Evolutionary conservation across 768 basidiomycete species (phyloP).

Genomic region (Suillus variegatus): DNA sequence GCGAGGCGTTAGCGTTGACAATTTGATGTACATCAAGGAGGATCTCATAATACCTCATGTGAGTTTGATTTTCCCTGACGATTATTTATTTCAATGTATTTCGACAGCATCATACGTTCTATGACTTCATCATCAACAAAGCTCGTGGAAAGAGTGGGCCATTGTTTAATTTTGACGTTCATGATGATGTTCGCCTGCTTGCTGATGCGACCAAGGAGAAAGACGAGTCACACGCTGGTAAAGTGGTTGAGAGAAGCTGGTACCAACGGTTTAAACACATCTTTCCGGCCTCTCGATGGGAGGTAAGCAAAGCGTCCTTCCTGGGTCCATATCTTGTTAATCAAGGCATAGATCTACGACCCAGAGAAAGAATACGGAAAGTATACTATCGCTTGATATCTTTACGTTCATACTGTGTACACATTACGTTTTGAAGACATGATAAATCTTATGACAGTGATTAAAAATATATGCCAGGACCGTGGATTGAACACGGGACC

Average conservation of each 20-base stretch:
- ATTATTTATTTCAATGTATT: slow-evolving; percentile 8
- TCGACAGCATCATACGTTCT: slow-evolving; percentile 93
- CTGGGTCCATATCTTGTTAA: slow-evolving; percentile 8
- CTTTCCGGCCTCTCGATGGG: slow-evolving; percentile 96
- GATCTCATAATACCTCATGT: slow-evolving; percentile 98
- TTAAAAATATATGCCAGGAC: slow-evolving; percentile 34
- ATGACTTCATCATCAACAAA: slow-evolving; percentile 98
- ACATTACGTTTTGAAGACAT: background rate
- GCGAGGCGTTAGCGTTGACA: slow-evolving; percentile 87
- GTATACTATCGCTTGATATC: slow-evolving; percentile 70
- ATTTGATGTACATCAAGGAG: slow-evolving; percentile 99
- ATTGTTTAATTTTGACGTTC: slow-evolving; percentile 97
- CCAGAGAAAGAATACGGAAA: slow-evolving; percentile 93
- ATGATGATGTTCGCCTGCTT: slow-evolving; percentile 94
- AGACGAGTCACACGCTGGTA: slow-evolving; percentile 98
- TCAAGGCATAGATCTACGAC: slow-evolving; percentile 70
- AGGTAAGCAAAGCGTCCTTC: slow-evolving; percentile 58
- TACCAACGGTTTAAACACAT: slow-evolving; percentile 98
- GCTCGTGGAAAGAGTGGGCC: slow-evolving; percentile 98
- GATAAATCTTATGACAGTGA: background rate
- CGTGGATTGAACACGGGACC: slow-evolving; percentile 48
- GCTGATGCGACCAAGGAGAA: slow-evolving; percentile 96
- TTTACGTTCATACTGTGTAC: slow-evolving; percentile 1
- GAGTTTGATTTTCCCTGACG: slow-evolving; percentile 27
- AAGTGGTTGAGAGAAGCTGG: slow-evolving; percentile 95